Base-by-base conservation (phyloP, 768 basidiomycete species). In the Lyophyllum decastes region DNA sequence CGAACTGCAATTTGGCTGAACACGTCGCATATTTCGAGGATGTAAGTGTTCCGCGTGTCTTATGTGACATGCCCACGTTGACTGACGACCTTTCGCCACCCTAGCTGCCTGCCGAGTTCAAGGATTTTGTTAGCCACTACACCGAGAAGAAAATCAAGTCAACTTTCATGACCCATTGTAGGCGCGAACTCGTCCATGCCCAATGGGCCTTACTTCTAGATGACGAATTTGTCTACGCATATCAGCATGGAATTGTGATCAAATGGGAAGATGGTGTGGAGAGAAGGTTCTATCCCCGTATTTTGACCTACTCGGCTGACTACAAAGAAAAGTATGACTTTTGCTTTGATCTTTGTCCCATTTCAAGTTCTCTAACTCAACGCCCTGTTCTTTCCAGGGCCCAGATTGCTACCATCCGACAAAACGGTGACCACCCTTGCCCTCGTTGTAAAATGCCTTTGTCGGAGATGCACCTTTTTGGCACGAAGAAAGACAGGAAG, bases 291-390 rank as follows among this genome's bases (percentile, higher is more conserved):
- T n/a, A n/a, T 55, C 68, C 68, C 11, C 52, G 66, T 0, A 55
- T 74, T 10, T 67, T 72, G 43, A 70, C 67, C 7, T 73, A 71
- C 49, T 68, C 68, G 4, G 71, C 70, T 1, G 72, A 74, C 50
- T 74, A 72, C 59, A 71, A 70, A 10, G 72, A 73, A 57, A 72
- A 72, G 72, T 73, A 33, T n/a, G n/a, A n/a, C n/a, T n/a, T n/a
- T n/a, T n/a, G n/a, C n/a, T n/a, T n/a, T n/a, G n/a, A n/a, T n/a
- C n/a, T n/a, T n/a, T 33, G 63, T 51, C 33, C 30, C 27, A 33
- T 19, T 49, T 8, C 22, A 24, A 24, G 9, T 33, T 14, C n/a
- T 40, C 8, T 0, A 6, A 33, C 30, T 33, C 30, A n/a, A 33
- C 11, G 5, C 11, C 30, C 30, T 33, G 5, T 33, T 27, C 30